These are phyloP conservation scores for Pseudogymnoascus sp. DNA, from an alignment of 2,329 filamentous ascomycete species.

Conservation along the genomic window DNA sequence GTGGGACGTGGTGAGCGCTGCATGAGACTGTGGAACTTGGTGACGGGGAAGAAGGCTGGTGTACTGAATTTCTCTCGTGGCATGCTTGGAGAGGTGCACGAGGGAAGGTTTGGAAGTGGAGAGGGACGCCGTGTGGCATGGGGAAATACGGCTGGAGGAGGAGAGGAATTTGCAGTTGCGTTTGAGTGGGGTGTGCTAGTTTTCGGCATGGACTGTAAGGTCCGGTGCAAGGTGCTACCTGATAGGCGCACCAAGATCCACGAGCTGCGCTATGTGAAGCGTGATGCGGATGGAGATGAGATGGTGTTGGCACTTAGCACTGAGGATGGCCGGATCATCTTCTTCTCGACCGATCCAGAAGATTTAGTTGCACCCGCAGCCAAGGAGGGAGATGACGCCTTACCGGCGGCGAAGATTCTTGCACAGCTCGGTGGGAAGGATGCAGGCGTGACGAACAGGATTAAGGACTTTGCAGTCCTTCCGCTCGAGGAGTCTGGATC, in stretches of 20 bases:
- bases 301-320: constrained; percentile 68
- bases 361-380: constrained; percentile 34
- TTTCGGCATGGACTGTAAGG: constrained; percentile 81
- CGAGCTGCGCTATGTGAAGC: constrained; percentile 63
- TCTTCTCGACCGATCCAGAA: constrained; percentile 62
- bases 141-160: constrained; percentile 61
- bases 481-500: constrained; percentile 41
- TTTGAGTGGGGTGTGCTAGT: constrained; percentile 82
- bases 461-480: constrained; percentile 78
- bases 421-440: constrained; percentile 72
- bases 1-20: constrained; percentile 83
- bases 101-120: constrained; percentile 67
- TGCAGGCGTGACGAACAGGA: constrained; percentile 57
- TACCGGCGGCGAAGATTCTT: constrained; percentile 57
- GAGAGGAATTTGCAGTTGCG: constrained; percentile 78
- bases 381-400: constrained; percentile 34
- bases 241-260: constrained; percentile 71
- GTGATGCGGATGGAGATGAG: constrained; percentile 40
- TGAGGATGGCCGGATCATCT: constrained; percentile 79
- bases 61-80: constrained; percentile 76
- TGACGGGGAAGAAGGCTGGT: constrained; percentile 91
- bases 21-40: constrained; percentile 93
- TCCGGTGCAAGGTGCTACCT: constrained; percentile 65
- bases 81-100: constrained; percentile 66
- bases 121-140: constrained; percentile 79